Conservation (phyloP, 306 rosid species). For the Clitoria ternatea region DNA sequence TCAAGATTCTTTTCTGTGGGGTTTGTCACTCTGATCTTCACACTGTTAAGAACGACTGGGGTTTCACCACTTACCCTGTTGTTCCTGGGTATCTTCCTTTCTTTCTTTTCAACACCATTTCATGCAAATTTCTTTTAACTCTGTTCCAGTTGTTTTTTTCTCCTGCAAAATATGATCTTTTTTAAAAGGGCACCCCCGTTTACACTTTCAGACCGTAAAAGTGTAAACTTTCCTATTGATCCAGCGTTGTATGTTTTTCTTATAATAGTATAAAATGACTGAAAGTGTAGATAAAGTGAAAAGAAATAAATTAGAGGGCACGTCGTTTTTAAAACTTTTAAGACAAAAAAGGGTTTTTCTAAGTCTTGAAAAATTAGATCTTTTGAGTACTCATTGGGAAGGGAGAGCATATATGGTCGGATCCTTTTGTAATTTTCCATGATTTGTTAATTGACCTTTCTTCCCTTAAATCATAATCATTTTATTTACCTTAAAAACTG, state of each 20-base stretch:
- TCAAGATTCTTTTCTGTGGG: constrained; percentile 75
- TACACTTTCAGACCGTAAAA: no score
- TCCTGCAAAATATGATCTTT: background rate
- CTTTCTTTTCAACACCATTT: background rate
- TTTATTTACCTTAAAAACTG: background rate
- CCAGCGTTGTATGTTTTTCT: no score
- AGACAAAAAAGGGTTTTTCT: no score
- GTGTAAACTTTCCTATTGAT: no score
- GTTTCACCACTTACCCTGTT: constrained; percentile 67
- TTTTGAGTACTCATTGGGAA: no score
- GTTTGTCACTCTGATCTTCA: constrained; percentile 96
- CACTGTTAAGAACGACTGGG: constrained; percentile 70
- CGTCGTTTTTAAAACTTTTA: no score
- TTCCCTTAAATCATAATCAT: background rate
- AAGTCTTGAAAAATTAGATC: no score
- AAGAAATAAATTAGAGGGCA: no score
- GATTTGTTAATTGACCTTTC: background rate
- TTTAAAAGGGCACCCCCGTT: background rate
- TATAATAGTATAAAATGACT: no score
- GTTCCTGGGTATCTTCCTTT: constrained; percentile 74
- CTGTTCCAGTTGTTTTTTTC: background rate
- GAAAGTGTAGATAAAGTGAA: no score
- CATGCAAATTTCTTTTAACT: background rate
- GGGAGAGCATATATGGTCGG: background rate
- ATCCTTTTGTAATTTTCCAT: background rate